Conservation (phyloP, 129 eudicot genomes). For the Artemisia annua region DNA sequence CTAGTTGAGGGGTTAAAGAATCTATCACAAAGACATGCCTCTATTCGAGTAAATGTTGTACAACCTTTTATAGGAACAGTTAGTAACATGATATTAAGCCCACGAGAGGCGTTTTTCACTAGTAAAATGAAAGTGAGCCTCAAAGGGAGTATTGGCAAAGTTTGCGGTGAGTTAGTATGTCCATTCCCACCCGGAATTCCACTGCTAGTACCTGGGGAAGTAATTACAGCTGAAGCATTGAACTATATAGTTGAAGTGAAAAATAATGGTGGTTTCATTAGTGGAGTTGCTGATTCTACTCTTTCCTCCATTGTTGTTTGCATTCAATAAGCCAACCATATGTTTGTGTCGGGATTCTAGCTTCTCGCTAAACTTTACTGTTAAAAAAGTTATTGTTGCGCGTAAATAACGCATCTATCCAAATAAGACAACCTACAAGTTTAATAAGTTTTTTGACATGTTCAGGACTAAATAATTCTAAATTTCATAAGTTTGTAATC, state of each 20-base stretch:
- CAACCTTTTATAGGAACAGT: constrained; percentile 14
- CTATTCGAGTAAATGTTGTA: background rate
- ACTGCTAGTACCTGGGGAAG: constrained; percentile 57
- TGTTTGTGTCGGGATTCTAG: too few relatives aligned
- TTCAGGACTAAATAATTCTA: too few relatives aligned
- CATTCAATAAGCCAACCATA: background rate
- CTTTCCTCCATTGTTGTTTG: constrained; percentile 58
- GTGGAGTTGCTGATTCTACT: constrained; percentile 52
- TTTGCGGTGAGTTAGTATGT: constrained; percentile 76
- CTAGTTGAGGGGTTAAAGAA: constrained; percentile 51
- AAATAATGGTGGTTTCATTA: constrained; percentile 49
- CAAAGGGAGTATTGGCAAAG: constrained; percentile 49
- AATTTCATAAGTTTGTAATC: too few relatives aligned
- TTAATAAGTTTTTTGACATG: too few relatives aligned
- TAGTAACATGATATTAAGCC: constrained; percentile 45
- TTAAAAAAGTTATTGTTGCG: too few relatives aligned
- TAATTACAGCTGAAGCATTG: constrained; percentile 46
- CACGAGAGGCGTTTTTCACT: constrained; percentile 81
- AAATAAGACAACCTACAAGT: too few relatives aligned
- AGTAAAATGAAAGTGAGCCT: constrained; percentile 46
- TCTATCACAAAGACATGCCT: constrained; percentile 38
- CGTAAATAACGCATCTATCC: too few relatives aligned
- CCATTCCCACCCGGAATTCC: constrained; percentile 92
- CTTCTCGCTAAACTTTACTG: too few relatives aligned
- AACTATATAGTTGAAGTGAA: constrained; percentile 39